Percentiles rank a stretch among this genome's conserved stretches.
Evolutionary conservation across 1,284 basidiomycete species (phyloP).

Genomic region (Apiotrichum siamense): DNA sequence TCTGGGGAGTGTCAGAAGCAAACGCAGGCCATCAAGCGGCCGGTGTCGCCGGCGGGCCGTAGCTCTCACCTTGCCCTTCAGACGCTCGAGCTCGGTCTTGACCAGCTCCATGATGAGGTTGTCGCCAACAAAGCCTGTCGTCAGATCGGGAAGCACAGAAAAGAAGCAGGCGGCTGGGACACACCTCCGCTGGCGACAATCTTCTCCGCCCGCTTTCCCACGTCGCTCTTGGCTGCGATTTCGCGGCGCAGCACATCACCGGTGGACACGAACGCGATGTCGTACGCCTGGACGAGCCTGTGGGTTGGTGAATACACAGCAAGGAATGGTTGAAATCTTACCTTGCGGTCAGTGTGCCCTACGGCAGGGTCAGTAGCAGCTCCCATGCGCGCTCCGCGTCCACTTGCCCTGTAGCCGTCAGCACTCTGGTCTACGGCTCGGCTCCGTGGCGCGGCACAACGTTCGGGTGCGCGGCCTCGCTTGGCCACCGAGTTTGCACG

Average conservation of each 20-base stretch:
- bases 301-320: neutral
- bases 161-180: slow-evolving; percentile 5
- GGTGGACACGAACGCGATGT: slow-evolving; percentile 45
- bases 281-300: slow-evolving; percentile 44
- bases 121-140: slow-evolving; percentile 43
- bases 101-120: slow-evolving; percentile 48
- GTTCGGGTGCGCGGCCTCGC: no score
- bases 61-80: slow-evolving; percentile 36
- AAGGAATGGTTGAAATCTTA: slow-evolving; percentile 1
- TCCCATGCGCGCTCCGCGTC: neutral
- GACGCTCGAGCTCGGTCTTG: slow-evolving; percentile 41
- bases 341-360: slow-evolving; percentile 42
- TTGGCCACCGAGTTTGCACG: no score
- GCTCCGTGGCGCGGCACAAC: no score
- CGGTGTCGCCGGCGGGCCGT: neutral
- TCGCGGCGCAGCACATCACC: slow-evolving; percentile 48
- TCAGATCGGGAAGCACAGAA: neutral
- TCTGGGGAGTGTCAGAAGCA: slow-evolving; percentile 26
- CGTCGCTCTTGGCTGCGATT: slow-evolving; percentile 39
- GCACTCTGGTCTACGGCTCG: neutral
- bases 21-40: no score
- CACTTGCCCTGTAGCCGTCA: slow-evolving; percentile 2
- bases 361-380: neutral
- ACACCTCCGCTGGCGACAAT: slow-evolving; percentile 43
- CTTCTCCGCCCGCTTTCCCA: slow-evolving; percentile 41